A percentile compares a stretch with the other conserved stretches of the same genome.
Evolutionary conservation across 2,329 filamentous ascomycete species (phyloP).

Genomic region (Aspergillus novofumigatus): DNA sequence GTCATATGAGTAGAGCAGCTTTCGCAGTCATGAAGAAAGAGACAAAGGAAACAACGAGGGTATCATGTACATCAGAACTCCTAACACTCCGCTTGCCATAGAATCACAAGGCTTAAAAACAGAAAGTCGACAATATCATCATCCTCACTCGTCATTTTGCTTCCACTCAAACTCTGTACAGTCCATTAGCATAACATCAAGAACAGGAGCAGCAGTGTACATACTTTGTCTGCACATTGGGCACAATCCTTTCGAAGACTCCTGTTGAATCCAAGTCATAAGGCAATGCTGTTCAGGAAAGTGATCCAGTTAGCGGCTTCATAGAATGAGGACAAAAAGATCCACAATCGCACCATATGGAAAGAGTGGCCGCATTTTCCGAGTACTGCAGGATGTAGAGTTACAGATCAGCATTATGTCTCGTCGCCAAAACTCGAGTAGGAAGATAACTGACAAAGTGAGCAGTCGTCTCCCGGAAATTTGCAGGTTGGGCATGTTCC

Average conservation of each 20-base stretch:
- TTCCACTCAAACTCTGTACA: slow-evolving; percentile 52
- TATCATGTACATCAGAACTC: slow-evolving; percentile 14
- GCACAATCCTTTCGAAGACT: slow-evolving; percentile 87
- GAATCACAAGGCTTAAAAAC: background rate
- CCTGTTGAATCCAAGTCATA: slow-evolving; percentile 81
- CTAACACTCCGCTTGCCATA: slow-evolving; percentile 4
- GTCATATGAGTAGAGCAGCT: background rate
- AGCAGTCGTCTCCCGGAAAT: slow-evolving; percentile 94
- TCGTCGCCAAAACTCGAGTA: background rate
- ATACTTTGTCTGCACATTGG: slow-evolving; percentile 96
- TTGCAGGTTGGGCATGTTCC: slow-evolving; percentile 97
- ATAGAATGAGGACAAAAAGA: slow-evolving; percentile 6
- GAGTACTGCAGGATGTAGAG: slow-evolving; percentile 58
- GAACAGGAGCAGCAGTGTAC: slow-evolving; percentile 16
- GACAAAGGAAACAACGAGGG: slow-evolving; percentile 10
- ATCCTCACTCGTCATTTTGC: slow-evolving; percentile 33
- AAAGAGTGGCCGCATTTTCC: slow-evolving; percentile 97
- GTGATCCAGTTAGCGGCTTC: background rate
- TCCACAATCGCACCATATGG: slow-evolving; percentile 67
- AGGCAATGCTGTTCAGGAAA: slow-evolving; percentile 73
- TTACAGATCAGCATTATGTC: background rate
- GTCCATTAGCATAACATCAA: slow-evolving; percentile 12
- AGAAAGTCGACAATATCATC: background rate
- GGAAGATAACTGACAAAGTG: slow-evolving; percentile 60
- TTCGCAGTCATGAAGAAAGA: slow-evolving; percentile 1